Evolutionary conservation across 2,329 filamentous ascomycete species (phyloP).

Genomic region (Annulohypoxylon truncatum): DNA sequence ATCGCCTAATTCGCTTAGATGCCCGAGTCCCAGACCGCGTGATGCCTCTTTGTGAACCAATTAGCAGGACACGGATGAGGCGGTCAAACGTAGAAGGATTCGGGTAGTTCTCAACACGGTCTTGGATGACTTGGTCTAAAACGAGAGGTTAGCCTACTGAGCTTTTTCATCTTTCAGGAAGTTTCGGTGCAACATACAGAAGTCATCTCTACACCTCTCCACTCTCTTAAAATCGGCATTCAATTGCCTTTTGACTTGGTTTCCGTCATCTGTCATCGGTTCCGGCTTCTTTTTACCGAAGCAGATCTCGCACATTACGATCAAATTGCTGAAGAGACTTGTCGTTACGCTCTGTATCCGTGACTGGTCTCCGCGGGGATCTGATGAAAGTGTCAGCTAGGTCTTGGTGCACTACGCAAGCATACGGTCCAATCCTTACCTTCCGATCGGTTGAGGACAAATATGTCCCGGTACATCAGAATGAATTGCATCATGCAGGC

Average conservation of each 20-base stretch:
- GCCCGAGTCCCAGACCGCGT: constrained; percentile 37
- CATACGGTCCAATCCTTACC: constrained; percentile 30
- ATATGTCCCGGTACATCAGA: constrained; percentile 60
- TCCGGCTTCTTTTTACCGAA: constrained; percentile 47
- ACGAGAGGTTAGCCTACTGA: constrained; percentile 25
- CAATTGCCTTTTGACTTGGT: constrained; percentile 30
- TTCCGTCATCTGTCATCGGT: constrained; percentile 34
- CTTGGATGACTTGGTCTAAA: constrained; percentile 37
- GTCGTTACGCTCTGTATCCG: constrained; percentile 33
- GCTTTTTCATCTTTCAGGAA: constrained; percentile 1
- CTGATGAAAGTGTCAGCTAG: constrained; percentile 36
- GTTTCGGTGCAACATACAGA: constrained; percentile 41
- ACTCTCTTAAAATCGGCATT: constrained; percentile 41
- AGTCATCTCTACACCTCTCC: constrained; percentile 39
- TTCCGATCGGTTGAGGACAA: constrained; percentile 40
- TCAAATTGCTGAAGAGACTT: constrained; percentile 45
- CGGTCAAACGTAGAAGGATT: constrained; percentile 38
- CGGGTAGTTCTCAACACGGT: constrained; percentile 12
- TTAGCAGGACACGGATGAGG: constrained; percentile 41
- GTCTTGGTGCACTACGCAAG: neutral
- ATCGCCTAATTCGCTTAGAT: constrained; percentile 43
- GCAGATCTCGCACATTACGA: constrained; percentile 49
- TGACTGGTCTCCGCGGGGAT: constrained; percentile 20
- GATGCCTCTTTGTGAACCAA: constrained; percentile 42
- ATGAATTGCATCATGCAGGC: constrained; percentile 63